Base-by-base conservation (phyloP, 495 filamentous ascomycete species). In the Neurospora sp. region DNA sequence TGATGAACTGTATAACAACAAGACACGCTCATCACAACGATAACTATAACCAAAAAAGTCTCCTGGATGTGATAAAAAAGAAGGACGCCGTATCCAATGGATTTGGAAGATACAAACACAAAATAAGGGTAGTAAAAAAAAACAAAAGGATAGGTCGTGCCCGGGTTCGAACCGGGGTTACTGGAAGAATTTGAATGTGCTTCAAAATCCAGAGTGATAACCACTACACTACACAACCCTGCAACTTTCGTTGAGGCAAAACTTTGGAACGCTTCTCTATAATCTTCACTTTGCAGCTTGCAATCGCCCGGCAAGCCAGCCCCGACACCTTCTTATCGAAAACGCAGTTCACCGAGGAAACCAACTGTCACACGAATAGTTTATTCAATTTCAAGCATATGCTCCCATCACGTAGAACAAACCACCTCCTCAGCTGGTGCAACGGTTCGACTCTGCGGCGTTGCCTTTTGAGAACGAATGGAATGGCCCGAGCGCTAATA, bases 121-220 rank as follows among this genome's bases (percentile, higher is more conserved):
- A 3, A 65, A 14, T 0, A 4, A 18, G 3, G 6, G 9, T 8
- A 14, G 0, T 1, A 65, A 65, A 61, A 35, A 35, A 35, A 35
- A 5, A 4, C 6, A 18, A 35, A 65, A 65, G 6, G 16, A 3
- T 6, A 65, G 53, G 53, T 65, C 53, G 53, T 65, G 53, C 53
- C 53, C 53, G 53, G 53, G 53, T 65, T 65, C 53, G 53, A 65
- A 65, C 53, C 53, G 53, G 53, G 53, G 53, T 65, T 65, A 65
- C 53, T 27, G 53, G 53, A 65, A 65, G 53, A 35, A 65, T 18
- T 61, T 65, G 53, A 18, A 35, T 45, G 53, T 16, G 27, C 27
- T 35, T 65, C 53, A 65, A 65, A 65, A 65, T 65, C 53, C 53
- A 65, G 53, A 65, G 53, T 65, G 53, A 65, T 65, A 65, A 65